Percentiles rank a stretch among this genome's conserved stretches.
Conservation (phyloP, 1,284 basidiomycete genomes). For the Boletus albobrunnescens region DNA sequence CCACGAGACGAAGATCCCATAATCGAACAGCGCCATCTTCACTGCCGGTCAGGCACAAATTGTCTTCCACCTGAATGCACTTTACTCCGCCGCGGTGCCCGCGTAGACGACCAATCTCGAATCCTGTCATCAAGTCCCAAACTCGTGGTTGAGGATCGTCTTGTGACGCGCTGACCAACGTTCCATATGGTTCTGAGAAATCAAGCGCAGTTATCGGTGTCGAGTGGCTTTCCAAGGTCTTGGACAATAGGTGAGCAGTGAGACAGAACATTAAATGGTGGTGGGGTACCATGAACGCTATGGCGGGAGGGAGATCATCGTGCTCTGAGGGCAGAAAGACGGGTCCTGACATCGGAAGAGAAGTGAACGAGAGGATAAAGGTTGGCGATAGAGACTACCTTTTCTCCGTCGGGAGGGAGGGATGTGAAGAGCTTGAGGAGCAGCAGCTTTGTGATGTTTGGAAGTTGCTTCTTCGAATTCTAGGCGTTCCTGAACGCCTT, state of each 20-base stretch:
- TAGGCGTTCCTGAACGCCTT: conserved; percentile 82
- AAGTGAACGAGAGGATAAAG: conserved; percentile 10
- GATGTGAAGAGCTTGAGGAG: conserved; percentile 43
- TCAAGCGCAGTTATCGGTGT: conserved; percentile 87
- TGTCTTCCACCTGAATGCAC: conserved; percentile 90
- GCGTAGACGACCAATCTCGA: conserved; percentile 74
- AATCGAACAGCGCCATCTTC: conserved; percentile 80
- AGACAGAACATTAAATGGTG: conserved; percentile 4
- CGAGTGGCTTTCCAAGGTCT: conserved; percentile 81
- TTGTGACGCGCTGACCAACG: conserved; percentile 82
- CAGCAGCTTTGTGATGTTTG: conserved; percentile 33
- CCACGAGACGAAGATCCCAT: conserved; percentile 84
- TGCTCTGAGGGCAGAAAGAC: conserved; percentile 97
- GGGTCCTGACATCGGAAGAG: conserved; percentile 54
- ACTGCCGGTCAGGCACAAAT: conserved; percentile 87
- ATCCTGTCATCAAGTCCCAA: conserved; percentile 85
- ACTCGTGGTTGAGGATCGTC: conserved; percentile 75
- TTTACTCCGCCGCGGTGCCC: conserved; percentile 83
- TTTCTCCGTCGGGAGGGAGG: conserved; percentile 71
- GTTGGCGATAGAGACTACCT: conserved; percentile 40
- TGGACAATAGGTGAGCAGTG: conserved; percentile 6
- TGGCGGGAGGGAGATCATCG: conserved; percentile 88
- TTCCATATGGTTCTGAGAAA: conserved; percentile 95
- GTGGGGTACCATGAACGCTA: conserved; percentile 89
- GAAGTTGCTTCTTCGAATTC: conserved; percentile 56